Conservation (phyloP, 2,329 filamentous ascomycete genomes). For the Alternaria viburni region DNA sequence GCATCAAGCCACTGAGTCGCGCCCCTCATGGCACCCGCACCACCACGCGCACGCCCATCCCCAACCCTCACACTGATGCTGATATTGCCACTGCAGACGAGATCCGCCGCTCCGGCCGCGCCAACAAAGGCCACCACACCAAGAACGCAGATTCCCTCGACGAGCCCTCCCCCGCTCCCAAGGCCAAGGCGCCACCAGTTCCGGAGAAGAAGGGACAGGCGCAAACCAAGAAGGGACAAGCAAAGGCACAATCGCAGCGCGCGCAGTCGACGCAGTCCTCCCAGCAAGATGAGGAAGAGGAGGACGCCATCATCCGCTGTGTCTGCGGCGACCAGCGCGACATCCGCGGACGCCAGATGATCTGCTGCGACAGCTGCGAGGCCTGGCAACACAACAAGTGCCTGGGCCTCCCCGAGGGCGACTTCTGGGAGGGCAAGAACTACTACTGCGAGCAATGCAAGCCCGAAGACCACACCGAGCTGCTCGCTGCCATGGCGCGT, state of each 20-base stretch:
- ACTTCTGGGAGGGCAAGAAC: conserved; percentile 56
- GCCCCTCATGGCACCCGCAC: conserved; percentile 4
- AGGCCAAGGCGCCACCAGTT: conserved; percentile 54
- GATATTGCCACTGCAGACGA: conserved; percentile 64
- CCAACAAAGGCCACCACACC: conserved; percentile 94
- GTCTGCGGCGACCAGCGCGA: conserved; percentile 84
- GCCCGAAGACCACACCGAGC: conserved; percentile 80
- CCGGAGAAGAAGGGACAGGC: conserved; percentile 48
- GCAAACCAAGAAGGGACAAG: conserved; percentile 52
- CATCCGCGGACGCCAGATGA: conserved; percentile 89
- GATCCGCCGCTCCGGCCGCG: conserved; percentile 90
- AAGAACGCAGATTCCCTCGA: conserved; percentile 74
- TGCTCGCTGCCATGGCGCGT: conserved; percentile 76
- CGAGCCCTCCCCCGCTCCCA: conserved; percentile 52
- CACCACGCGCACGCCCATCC: conserved; percentile 15
- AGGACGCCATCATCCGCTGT: conserved; percentile 83
- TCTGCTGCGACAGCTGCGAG: conserved; percentile 89
- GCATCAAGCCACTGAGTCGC: conserved; percentile 4
- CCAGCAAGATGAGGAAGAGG: conserved; percentile 49
- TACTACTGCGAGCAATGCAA: conserved; percentile 94
- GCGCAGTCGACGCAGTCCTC: conserved; percentile 35
- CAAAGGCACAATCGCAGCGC: conserved; percentile 50
- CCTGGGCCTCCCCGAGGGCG: conserved; percentile 79
- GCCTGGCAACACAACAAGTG: conserved; percentile 99
- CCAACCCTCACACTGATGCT: conserved; percentile 27